These are phyloP conservation scores for Basidiobolus heterosporus DNA, from an alignment of 371 early-diverging fungal species.

Conservation along the genomic window DNA sequence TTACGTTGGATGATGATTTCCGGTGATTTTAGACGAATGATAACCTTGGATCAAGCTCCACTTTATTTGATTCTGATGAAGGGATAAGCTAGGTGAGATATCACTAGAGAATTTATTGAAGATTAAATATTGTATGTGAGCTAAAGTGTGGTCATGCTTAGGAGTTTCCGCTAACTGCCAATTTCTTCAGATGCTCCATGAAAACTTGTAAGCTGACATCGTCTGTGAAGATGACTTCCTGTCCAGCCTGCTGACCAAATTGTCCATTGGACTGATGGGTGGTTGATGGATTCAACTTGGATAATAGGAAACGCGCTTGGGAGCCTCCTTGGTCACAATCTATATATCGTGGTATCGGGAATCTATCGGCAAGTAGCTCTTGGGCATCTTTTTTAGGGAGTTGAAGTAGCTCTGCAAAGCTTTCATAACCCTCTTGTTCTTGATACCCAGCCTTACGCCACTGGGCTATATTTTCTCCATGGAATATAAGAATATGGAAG, in stretches of 20 bases:
- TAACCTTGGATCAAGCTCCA: no score
- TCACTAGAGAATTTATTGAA: no score
- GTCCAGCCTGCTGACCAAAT: constrained; percentile 36
- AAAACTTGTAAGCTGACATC: constrained; percentile 95
- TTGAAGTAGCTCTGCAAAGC: constrained; percentile 85
- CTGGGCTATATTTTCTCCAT: constrained; percentile 77
- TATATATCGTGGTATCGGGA: constrained; percentile 97
- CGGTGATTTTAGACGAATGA: no score
- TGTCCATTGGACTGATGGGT: constrained; percentile 68
- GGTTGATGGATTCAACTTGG: constrained; percentile 97
- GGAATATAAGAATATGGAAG: constrained; percentile 94
- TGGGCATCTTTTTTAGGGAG: constrained; percentile 77
- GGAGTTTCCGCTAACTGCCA: constrained; percentile 11
- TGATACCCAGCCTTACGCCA: constrained; percentile 91
- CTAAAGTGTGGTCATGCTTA: background rate
- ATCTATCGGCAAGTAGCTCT: constrained; percentile 81
- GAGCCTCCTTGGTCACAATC: constrained; percentile 94
- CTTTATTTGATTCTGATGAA: no score
- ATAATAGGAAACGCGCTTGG: constrained; percentile 97
- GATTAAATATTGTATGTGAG: background rate
- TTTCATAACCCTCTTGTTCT: constrained; percentile 78
- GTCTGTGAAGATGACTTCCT: constrained; percentile 87
- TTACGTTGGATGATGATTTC: no score
- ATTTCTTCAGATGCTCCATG: constrained; percentile 89
- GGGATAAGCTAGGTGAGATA: no score